Conservation (phyloP, 176 grass and related monocot species). For the Tuctoria greenei region DNA sequence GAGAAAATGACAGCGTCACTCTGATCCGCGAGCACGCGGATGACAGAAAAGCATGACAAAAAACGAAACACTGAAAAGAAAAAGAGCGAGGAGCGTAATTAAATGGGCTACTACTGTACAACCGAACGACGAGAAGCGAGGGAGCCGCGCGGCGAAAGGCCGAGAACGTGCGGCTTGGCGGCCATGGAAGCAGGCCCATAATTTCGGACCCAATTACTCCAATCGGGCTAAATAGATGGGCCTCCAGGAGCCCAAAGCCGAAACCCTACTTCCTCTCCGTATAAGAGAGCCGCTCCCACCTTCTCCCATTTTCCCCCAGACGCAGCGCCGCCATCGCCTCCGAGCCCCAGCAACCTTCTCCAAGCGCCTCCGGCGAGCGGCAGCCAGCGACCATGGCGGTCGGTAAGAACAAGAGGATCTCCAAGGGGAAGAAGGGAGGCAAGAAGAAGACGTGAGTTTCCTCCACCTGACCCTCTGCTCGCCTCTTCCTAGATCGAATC, state of each 20-base stretch:
- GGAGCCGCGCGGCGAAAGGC: too few species aligned
- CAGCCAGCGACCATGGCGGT: constrained; percentile 39
- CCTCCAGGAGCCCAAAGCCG: not conserved
- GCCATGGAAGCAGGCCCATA: not conserved
- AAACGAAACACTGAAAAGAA: not conserved
- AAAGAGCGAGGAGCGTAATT: not conserved
- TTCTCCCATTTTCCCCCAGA: not conserved
- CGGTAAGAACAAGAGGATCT: constrained; percentile 95
- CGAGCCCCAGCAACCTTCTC: not conserved
- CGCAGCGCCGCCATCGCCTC: not conserved
- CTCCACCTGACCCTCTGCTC: not conserved
- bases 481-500: not conserved
- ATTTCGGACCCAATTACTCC: not conserved
- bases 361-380: not conserved
- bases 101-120: too few species aligned
- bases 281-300: not conserved
- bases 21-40: not conserved
- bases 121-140: too few species aligned
- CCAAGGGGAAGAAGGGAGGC: constrained; percentile 81
- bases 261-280: not conserved
- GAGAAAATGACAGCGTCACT: not conserved
- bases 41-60: not conserved
- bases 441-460: constrained; percentile 87
- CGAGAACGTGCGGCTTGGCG: too few species aligned
- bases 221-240: not conserved